Percentiles rank a stretch among this genome's conserved stretches.
Evolutionary conservation across 2,329 filamentous ascomycete genomes (phyloP).

Genomic region (Ophiocordyceps australis): DNA sequence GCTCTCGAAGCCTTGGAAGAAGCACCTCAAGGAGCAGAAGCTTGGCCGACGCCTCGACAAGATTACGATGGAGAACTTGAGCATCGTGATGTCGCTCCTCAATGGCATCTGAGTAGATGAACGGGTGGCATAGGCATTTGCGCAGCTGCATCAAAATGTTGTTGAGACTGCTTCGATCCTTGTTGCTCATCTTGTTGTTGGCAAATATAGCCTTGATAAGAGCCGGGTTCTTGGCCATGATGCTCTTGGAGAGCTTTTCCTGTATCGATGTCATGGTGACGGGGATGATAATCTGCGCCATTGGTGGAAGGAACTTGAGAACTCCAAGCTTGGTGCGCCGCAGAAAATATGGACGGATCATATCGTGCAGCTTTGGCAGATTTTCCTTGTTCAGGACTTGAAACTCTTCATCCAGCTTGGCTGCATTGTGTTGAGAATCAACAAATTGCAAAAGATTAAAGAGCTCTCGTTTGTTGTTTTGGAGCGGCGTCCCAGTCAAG

Average conservation of each 20-base stretch:
- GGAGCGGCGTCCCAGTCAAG: conserved; percentile 78
- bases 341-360: conserved; percentile 57
- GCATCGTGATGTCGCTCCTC: conserved; percentile 58
- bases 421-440: conserved; percentile 52
- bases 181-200: conserved; percentile 43
- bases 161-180: conserved; percentile 65
- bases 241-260: conserved; percentile 86
- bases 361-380: conserved; percentile 59
- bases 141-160: conserved; percentile 93
- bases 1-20: conserved; percentile 69
- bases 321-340: conserved; percentile 78
- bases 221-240: conserved; percentile 77
- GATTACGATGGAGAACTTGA: conserved; percentile 51
- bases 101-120: conserved; percentile 79
- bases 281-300: conserved; percentile 88
- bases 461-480: conserved; percentile 87
- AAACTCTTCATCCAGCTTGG: conserved; percentile 57
- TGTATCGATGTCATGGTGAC: conserved; percentile 92
- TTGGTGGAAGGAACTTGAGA: conserved; percentile 76
- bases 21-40: conserved; percentile 69
- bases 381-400: conserved; percentile 67
- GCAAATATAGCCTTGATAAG: conserved; percentile 78
- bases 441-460: conserved; percentile 97
- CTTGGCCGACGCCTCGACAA: conserved; percentile 85
- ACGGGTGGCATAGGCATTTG: conserved; percentile 90